Percentiles rank a stretch among this genome's conserved stretches.
phyloP scores from a whole-genome alignment of 2,329 filamentous ascomycete genomes.

The Alternaria longipes region DNA sequence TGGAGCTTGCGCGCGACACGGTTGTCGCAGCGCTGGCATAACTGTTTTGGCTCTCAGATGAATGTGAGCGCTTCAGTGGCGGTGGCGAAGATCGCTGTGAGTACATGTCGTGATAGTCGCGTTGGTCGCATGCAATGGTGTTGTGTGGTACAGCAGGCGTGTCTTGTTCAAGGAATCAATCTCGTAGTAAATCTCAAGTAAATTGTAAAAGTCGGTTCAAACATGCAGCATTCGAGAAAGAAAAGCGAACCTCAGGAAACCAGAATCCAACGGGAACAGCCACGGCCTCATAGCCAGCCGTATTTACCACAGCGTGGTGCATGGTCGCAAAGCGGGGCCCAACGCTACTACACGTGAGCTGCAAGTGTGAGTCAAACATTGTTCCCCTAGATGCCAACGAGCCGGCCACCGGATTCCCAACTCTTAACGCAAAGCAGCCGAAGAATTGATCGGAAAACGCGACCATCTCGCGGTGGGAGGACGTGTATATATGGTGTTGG shows the following conservation, averaged over 20 bases:
- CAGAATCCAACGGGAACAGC: slow-evolving; percentile 15
- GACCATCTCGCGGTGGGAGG: slow-evolving; percentile 53
- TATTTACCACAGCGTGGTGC: slow-evolving; percentile 41
- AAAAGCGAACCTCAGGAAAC: slow-evolving; percentile 39
- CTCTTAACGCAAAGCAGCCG: slow-evolving; percentile 40
- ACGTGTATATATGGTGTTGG: slow-evolving; percentile 50
- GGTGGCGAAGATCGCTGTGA: slow-evolving; percentile 45
- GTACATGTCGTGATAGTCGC: slow-evolving; percentile 39
- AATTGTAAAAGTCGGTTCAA: slow-evolving; percentile 32
- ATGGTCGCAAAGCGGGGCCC: slow-evolving; percentile 29
- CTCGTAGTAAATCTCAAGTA: slow-evolving; percentile 21
- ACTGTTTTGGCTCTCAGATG: slow-evolving; percentile 50
- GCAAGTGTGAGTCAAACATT: slow-evolving; percentile 56
- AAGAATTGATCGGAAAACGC: slow-evolving; percentile 50
- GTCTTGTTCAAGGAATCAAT: slow-evolving; percentile 23
- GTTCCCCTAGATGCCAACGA: slow-evolving; percentile 23
- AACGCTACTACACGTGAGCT: slow-evolving; percentile 43
- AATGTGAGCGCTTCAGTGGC: slow-evolving; percentile 51
- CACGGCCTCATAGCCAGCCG: slow-evolving; percentile 35
- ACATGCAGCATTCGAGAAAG: slow-evolving; percentile 28
- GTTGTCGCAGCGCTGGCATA: slow-evolving; percentile 45
- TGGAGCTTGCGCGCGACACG: slow-evolving; percentile 50
- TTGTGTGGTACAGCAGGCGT: slow-evolving; percentile 1
- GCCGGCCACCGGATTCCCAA: slow-evolving; percentile 23
- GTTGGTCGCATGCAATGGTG: slow-evolving; percentile 27